phyloP scores from a whole-genome alignment of 2,329 filamentous ascomycete species.

The Neoscytalidium dimidiatum region DNA sequence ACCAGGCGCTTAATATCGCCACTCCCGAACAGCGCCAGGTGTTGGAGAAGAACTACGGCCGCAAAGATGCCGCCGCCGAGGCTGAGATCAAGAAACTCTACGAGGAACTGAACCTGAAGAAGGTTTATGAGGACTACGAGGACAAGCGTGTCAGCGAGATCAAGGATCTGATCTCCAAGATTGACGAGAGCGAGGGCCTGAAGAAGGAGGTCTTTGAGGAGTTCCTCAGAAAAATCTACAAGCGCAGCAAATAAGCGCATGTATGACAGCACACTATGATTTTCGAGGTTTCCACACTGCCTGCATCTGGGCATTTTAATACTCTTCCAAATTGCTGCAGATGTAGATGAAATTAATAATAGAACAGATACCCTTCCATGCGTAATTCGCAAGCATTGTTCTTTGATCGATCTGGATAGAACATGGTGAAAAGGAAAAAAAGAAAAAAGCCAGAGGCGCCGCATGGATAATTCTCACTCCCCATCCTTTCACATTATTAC shows the following conservation, averaged over 20 bases:
- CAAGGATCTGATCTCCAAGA: conserved; percentile 68
- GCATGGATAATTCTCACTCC: too few relatives aligned
- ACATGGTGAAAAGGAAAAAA: too few relatives aligned
- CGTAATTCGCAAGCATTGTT: too few relatives aligned
- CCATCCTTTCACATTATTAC: too few relatives aligned
- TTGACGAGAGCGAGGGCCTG: conserved; percentile 85
- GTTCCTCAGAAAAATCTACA: conserved; percentile 97
- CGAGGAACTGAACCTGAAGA: conserved; percentile 79
- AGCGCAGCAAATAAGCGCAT: conserved; percentile 78
- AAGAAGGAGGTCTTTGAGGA: conserved; percentile 88
- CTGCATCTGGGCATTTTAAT: not conserved
- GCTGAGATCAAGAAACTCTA: conserved; percentile 85
- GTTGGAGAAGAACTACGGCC: conserved; percentile 90
- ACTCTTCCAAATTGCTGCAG: not conserved
- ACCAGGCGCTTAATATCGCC: conserved; percentile 81
- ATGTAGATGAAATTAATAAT: conserved; percentile 1
- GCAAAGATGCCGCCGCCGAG: conserved; percentile 83
- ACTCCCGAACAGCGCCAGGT: conserved; percentile 84
- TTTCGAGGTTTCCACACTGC: not conserved
- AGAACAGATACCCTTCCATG: conserved; percentile 18
- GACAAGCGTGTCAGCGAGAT: conserved; percentile 83
- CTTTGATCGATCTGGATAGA: too few relatives aligned
- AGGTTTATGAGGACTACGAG: conserved; percentile 85
- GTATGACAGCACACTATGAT: not conserved
- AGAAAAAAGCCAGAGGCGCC: too few relatives aligned